Conservation (phyloP, 345 rosid genomes). For the Punica granatum region DNA sequence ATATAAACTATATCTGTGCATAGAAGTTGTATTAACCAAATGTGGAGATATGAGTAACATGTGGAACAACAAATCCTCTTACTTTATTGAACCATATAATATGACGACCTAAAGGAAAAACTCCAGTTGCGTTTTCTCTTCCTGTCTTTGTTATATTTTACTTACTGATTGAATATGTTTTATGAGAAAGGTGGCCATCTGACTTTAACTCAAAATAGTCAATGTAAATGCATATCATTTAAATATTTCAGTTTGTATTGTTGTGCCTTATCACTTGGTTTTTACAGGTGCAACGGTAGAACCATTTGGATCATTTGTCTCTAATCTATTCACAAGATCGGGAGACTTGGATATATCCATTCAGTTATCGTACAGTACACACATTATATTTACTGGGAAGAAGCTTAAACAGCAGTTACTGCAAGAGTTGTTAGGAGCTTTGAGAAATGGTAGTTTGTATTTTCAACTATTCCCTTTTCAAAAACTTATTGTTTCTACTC, state of each 20-base stretch:
- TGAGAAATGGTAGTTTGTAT: conserved; percentile 45
- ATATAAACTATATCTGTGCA: neutral
- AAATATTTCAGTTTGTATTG: neutral
- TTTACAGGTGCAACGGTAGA: conserved; percentile 75
- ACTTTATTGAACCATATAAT: neutral
- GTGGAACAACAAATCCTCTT: neutral
- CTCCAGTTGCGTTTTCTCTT: neutral
- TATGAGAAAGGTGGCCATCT: neutral
- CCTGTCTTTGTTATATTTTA: neutral
- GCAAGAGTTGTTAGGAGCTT: conserved; percentile 40
- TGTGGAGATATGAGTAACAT: neutral
- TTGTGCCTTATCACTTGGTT: conserved; percentile 7
- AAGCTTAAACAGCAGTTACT: conserved; percentile 55
- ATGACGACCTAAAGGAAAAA: neutral
- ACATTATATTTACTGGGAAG: conserved; percentile 61
- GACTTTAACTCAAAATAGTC: neutral
- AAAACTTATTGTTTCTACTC: neutral
- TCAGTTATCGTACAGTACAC: conserved; percentile 40
- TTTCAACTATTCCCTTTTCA: neutral
- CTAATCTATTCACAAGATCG: conserved; percentile 67
- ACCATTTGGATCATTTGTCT: conserved; percentile 86
- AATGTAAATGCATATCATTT: neutral
- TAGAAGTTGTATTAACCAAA: too few species aligned
- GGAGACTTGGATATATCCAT: conserved; percentile 88
- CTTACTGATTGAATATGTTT: neutral